A percentile compares a stretch with the other conserved stretches of the same genome.
Conservation (phyloP, 306 rosid species). For the Casuarina glauca region DNA sequence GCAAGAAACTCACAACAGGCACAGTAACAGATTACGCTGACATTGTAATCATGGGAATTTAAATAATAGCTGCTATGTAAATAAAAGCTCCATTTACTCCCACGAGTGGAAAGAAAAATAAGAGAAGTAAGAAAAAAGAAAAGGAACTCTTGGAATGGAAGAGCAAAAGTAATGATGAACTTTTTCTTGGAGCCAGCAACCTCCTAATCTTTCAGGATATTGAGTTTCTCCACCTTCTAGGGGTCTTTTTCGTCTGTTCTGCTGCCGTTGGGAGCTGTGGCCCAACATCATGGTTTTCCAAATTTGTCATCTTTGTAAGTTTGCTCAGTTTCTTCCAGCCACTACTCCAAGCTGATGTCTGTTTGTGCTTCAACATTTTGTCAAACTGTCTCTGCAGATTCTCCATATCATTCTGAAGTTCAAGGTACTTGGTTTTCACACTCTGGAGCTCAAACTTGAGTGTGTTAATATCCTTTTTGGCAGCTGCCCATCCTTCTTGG, state of each 20-base stretch:
- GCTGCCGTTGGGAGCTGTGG: constrained; percentile 36
- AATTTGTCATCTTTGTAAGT: constrained; percentile 53
- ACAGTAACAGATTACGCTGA: constrained; percentile 32
- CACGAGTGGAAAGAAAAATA: constrained; percentile 24
- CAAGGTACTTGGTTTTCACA: constrained; percentile 77
- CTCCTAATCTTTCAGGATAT: constrained; percentile 50
- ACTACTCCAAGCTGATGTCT: constrained; percentile 83
- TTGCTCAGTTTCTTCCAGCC: constrained; percentile 98
- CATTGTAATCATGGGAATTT: constrained; percentile 32
- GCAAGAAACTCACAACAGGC: constrained; percentile 28
- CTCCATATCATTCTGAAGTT: constrained; percentile 85
- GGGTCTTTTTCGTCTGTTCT: constrained; percentile 61
- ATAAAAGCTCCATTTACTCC: constrained; percentile 25
- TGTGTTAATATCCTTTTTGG: constrained; percentile 92
- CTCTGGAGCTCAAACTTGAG: constrained; percentile 90
- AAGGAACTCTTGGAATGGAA: constrained; percentile 16
- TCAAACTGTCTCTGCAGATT: constrained; percentile 89
- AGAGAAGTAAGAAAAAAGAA: constrained; percentile 9
- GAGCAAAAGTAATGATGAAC: constrained; percentile 19
- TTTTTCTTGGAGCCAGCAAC: constrained; percentile 8
- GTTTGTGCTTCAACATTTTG: constrained; percentile 79
- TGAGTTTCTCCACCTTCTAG: constrained; percentile 96
- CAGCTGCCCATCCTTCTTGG: constrained; percentile 96
- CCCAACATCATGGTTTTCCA: constrained; percentile 56
- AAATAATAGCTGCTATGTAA: constrained; percentile 12